Percentiles rank a stretch among this genome's conserved stretches.
Evolutionary conservation across 2,329 filamentous ascomycete genomes (phyloP).

Genomic region (Fusarium pininemorale): DNA sequence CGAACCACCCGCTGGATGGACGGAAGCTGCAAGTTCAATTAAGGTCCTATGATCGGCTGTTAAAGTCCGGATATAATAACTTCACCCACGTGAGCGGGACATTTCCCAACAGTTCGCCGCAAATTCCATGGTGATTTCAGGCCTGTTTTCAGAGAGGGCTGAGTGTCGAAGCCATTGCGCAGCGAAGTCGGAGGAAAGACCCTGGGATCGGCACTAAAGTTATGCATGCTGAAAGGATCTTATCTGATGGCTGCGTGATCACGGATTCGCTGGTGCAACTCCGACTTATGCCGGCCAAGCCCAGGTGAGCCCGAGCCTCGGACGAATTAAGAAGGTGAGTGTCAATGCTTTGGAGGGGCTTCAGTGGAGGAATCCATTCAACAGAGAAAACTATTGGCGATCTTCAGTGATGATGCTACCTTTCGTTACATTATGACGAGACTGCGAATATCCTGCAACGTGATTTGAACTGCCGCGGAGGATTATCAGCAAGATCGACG

Average conservation of each 20-base stretch:
- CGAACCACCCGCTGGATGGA: neutral
- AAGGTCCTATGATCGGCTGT: slow-evolving; percentile 31
- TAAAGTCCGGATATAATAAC: slow-evolving; percentile 11
- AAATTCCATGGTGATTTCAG: neutral
- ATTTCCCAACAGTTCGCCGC: neutral
- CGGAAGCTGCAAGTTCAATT: neutral
- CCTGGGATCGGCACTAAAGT: slow-evolving; percentile 15
- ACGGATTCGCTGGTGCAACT: slow-evolving; percentile 30
- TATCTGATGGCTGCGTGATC: slow-evolving; percentile 20
- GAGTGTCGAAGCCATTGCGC: slow-evolving; percentile 16
- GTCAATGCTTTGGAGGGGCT: slow-evolving; percentile 17
- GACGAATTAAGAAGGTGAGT: slow-evolving; percentile 5
- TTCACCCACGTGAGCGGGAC: slow-evolving; percentile 6
- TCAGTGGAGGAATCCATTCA: slow-evolving; percentile 15
- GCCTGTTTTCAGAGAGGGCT: slow-evolving; percentile 7
- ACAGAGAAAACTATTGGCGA: slow-evolving; percentile 10
- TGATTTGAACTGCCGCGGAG: slow-evolving; percentile 5
- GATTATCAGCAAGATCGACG: neutral
- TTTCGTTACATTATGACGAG: slow-evolving; percentile 19
- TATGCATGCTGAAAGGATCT: slow-evolving; percentile 18
- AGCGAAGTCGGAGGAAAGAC: slow-evolving; percentile 40
- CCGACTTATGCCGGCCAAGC: slow-evolving; percentile 33
- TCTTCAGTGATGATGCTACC: slow-evolving; percentile 6
- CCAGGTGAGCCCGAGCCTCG: slow-evolving; percentile 21
- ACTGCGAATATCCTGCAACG: neutral